Percentiles rank a stretch among this genome's conserved stretches.
phyloP scores from a whole-genome alignment of 2,329 filamentous ascomycete genomes.

The Fusarium transvaalense region DNA sequence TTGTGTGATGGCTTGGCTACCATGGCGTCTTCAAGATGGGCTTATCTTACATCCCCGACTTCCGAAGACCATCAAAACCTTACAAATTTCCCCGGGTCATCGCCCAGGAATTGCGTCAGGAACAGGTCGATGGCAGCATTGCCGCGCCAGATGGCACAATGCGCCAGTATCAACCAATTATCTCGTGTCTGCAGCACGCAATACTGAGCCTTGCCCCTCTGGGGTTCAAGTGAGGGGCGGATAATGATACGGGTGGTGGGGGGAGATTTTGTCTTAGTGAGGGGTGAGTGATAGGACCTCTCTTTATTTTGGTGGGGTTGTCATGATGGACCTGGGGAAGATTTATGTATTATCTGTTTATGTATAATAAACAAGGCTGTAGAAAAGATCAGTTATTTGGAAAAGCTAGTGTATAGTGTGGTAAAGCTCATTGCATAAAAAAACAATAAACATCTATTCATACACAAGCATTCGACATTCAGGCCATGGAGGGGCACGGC shows the following conservation, averaged over 20 bases:
- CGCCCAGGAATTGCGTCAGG: conserved; percentile 46
- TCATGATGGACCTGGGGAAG: conserved; percentile 18
- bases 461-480: not conserved
- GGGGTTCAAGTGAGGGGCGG: conserved; percentile 44
- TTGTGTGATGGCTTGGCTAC: conserved; percentile 25
- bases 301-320: conserved; percentile 32
- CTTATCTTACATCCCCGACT: conserved; percentile 24
- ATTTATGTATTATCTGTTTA: not conserved
- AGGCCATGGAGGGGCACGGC: conserved; percentile 1
- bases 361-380: not conserved
- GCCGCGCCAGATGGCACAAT: conserved; percentile 46
- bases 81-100: conserved; percentile 31
- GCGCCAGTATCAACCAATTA: conserved; percentile 33
- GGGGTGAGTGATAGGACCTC: conserved; percentile 11
- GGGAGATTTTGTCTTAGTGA: conserved; percentile 18
- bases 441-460: not conserved
- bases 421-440: not conserved
- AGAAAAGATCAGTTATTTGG: not conserved
- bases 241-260: conserved; percentile 23
- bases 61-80: conserved; percentile 13
- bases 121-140: conserved; percentile 47
- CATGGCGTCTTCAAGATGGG: conserved; percentile 12
- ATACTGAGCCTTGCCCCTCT: conserved; percentile 45
- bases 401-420: not conserved
- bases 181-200: conserved; percentile 42